phyloP scores from a whole-genome alignment of 352 stramenopile genomes.

The Phytophthora pini region DNA sequence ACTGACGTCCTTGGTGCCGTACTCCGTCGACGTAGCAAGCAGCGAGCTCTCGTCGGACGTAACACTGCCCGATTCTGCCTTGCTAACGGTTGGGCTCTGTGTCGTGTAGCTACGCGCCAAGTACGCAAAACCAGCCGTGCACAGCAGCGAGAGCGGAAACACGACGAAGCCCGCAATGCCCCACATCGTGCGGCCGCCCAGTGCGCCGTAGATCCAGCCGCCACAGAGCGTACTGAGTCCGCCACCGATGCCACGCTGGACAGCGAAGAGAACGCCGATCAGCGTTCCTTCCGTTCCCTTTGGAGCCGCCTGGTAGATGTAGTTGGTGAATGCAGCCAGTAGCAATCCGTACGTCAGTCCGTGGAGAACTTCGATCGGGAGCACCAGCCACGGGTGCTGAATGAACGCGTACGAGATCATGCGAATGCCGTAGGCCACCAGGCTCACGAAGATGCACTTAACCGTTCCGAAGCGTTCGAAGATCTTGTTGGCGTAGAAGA shows the following conservation, averaged over 20 bases:
- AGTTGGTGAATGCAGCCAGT: conserved; percentile 50
- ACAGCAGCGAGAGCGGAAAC: conserved; percentile 39
- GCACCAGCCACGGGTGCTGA: conserved; percentile 42
- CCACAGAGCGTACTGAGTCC: conserved; percentile 44
- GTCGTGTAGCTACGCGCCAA: conserved; percentile 37
- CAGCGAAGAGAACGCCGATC: conserved; percentile 47
- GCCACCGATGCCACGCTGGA: conserved; percentile 46
- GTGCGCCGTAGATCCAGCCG: conserved; percentile 47
- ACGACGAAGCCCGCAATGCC: conserved; percentile 40
- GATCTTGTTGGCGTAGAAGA: conserved; percentile 58
- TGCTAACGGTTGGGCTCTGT: conserved; percentile 27
- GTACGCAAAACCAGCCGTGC: conserved; percentile 32
- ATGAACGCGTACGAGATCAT: conserved; percentile 47
- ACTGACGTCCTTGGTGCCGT: conserved; percentile 31
- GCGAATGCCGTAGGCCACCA: conserved; percentile 50
- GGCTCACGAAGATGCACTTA: conserved; percentile 39
- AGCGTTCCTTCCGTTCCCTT: conserved; percentile 49
- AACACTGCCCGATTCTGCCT: conserved; percentile 32
- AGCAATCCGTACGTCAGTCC: conserved; percentile 50
- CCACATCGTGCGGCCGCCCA: conserved; percentile 49
- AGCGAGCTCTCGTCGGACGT: conserved; percentile 43
- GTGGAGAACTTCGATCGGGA: conserved; percentile 52
- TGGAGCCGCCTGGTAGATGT: conserved; percentile 45
- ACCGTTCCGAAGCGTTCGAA: conserved; percentile 45
- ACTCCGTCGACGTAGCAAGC: conserved; percentile 25